Conservation (phyloP, 2,329 filamentous ascomycete species). For the Scleromitrula shiraiana region DNA sequence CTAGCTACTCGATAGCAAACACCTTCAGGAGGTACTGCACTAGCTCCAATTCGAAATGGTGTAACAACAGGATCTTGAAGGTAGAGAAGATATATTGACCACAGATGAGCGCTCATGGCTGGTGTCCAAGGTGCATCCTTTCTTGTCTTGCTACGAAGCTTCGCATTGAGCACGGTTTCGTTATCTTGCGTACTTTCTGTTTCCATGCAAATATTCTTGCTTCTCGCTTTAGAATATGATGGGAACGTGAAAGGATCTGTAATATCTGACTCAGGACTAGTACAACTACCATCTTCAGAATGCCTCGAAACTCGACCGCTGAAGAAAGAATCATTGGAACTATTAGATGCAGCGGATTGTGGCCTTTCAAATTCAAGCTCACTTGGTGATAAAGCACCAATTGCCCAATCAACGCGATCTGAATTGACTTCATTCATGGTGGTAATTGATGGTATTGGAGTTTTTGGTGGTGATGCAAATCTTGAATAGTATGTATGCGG, state of each 20-base stretch:
- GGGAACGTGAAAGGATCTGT: conserved; percentile 30
- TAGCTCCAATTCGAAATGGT: conserved; percentile 55
- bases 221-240: conserved; percentile 20
- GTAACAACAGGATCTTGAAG: conserved; percentile 60
- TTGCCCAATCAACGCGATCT: conserved; percentile 27
- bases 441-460: conserved; percentile 38
- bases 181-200: background rate
- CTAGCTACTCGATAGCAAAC: conserved; percentile 58
- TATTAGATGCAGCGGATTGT: conserved; percentile 22
- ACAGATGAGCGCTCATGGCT: conserved; percentile 57
- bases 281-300: conserved; percentile 48
- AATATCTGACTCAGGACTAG: conserved; percentile 41
- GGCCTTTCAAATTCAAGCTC: conserved; percentile 22
- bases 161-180: conserved; percentile 17
- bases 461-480: conserved; percentile 45
- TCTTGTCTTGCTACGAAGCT: conserved; percentile 25
- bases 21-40: conserved; percentile 55
- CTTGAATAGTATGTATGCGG: conserved; percentile 15
- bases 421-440: conserved; percentile 12
- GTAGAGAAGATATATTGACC: conserved; percentile 57
- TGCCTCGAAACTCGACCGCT: conserved; percentile 49
- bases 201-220: conserved; percentile 10
- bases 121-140: conserved; percentile 51
- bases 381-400: conserved; percentile 14
- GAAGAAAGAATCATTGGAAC: conserved; percentile 45